Percentiles rank a stretch among this genome's conserved stretches.
These are phyloP conservation scores for Kwoniella shandongensis DNA, from an alignment of 768 basidiomycete species.

Conservation along the genomic window DNA sequence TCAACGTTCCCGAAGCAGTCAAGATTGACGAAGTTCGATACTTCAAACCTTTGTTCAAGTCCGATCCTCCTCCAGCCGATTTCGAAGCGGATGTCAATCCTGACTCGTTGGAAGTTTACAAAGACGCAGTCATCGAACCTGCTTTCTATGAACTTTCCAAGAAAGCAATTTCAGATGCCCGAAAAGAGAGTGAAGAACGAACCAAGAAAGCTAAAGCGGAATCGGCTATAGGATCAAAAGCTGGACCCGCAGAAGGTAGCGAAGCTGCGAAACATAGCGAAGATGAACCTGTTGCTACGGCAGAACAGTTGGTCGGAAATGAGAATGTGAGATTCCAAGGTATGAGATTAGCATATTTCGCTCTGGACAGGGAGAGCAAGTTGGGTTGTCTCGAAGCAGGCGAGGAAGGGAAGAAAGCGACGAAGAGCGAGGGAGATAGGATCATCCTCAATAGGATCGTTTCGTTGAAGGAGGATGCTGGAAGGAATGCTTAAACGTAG, in stretches of 20 bases:
- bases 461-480: constrained; percentile 88
- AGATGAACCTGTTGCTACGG: constrained; percentile 68
- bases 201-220: constrained; percentile 60
- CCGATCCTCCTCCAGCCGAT: constrained; percentile 81
- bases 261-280: constrained; percentile 26
- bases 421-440: constrained; percentile 68
- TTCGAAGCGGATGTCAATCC: constrained; percentile 80
- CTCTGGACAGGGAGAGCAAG: constrained; percentile 81
- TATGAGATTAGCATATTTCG: constrained; percentile 89
- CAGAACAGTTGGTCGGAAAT: constrained; percentile 77
- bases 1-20: constrained; percentile 59
- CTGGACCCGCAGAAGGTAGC: constrained; percentile 17
- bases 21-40: constrained; percentile 82
- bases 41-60: constrained; percentile 92
- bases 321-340: constrained; percentile 97
- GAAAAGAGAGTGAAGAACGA: constrained; percentile 60
- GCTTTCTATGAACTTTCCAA: constrained; percentile 85
- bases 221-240: constrained; percentile 31
- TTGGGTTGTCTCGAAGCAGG: constrained; percentile 66
- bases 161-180: constrained; percentile 65
- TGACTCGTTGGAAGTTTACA: constrained; percentile 74
- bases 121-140: constrained; percentile 78
- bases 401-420: constrained; percentile 54
- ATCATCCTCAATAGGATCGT: constrained; percentile 89
- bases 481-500: constrained; percentile 61